Evolutionary conservation across 1,284 basidiomycete species (phyloP).

Genomic region (Ustilago nuda): DNA sequence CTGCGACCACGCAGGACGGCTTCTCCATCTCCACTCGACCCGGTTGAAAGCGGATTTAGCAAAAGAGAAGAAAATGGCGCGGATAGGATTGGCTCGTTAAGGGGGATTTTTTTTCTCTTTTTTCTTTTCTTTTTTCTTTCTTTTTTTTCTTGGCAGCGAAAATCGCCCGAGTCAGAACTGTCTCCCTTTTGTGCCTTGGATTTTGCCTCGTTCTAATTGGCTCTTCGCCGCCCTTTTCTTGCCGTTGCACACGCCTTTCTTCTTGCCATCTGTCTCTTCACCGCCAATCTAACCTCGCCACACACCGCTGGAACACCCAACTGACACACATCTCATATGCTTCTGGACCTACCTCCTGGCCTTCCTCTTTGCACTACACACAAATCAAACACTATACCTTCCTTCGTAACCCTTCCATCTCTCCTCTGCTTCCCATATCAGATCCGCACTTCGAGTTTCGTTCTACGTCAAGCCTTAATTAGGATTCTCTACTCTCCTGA

Average conservation of each 20-base stretch:
- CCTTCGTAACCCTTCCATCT: not conserved
- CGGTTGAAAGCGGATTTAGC: conserved; percentile 3
- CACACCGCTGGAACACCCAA: conserved; percentile 8
- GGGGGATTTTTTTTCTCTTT: not conserved
- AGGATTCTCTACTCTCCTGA: conserved; percentile 27
- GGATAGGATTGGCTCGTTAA: conserved; percentile 15
- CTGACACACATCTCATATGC: conserved; percentile 26
- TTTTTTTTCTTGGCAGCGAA: not conserved
- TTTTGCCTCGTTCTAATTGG: conserved; percentile 27
- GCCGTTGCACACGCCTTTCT: not conserved
- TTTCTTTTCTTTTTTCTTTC: too few species aligned
- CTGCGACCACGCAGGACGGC: not conserved
- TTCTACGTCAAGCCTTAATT: conserved; percentile 31
- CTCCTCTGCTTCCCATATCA: conserved; percentile 1
- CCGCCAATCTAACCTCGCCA: not conserved
- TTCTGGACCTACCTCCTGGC: not conserved
- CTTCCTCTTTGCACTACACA: not conserved
- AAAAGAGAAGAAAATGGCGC: conserved; percentile 8
- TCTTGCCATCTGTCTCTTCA: not conserved
- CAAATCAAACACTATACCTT: conserved; percentile 2
- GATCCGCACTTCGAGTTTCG: conserved; percentile 40
- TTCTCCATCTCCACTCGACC: not conserved
- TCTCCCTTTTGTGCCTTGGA: not conserved
- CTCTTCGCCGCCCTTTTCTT: not conserved
- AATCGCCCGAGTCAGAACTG: conserved; percentile 33